These are phyloP conservation scores for Leishmania arabica DNA, from an alignment of 208 protist species.

Conservation along the genomic window DNA sequence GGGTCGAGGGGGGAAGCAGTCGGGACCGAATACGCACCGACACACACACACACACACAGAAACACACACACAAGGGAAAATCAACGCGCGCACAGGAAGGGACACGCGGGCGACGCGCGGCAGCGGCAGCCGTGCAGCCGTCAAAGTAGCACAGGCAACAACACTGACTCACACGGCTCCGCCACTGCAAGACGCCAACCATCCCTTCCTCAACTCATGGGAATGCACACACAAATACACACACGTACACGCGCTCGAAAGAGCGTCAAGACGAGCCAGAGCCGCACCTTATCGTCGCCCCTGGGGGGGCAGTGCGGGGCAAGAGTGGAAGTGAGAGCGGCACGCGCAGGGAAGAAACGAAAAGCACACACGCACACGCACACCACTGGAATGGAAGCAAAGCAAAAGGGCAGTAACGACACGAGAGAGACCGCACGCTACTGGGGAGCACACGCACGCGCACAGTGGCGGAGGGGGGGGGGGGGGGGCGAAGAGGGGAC, in stretches of 20 bases:
- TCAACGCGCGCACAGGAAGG: conserved; percentile 5
- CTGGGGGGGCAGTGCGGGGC: neutral
- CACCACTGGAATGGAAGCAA: neutral
- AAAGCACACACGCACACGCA: neutral
- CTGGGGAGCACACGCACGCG: neutral
- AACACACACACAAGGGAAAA: conserved; percentile 5
- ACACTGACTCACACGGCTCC: neutral
- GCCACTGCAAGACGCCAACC: neutral
- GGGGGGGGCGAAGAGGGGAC: neutral
- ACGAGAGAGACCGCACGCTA: neutral
- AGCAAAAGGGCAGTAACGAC: neutral
- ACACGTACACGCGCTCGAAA: neutral
- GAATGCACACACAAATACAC: neutral
- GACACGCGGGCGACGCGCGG: neutral
- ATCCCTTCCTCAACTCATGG: conserved; percentile 12
- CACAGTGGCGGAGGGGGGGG: neutral
- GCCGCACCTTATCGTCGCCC: neutral
- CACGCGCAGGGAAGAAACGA: neutral
- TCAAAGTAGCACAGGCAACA: neutral
- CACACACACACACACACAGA: neutral
- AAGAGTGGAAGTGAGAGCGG: neutral
- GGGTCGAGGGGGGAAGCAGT: neutral
- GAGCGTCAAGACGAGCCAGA: neutral
- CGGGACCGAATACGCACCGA: neutral
- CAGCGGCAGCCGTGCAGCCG: neutral